These are phyloP conservation scores for Blastocystis sp. DNA, from an alignment of 352 stramenopile species.

Conservation along the genomic window DNA sequence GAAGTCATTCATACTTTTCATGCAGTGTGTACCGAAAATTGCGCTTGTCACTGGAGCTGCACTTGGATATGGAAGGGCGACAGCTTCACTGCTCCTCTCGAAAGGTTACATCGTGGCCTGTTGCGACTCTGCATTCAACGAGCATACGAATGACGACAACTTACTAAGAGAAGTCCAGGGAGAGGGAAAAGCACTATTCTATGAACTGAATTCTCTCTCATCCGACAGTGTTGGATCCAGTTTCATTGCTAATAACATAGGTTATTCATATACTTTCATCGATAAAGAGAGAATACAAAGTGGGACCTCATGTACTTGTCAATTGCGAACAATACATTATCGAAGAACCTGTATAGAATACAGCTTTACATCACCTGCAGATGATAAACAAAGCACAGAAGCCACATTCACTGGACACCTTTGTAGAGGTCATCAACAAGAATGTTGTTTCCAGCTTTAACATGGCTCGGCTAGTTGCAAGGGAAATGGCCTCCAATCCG, in stretches of 20 bases:
- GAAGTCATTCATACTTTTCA: conserved; percentile 30
- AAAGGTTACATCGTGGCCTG: conserved; percentile 48
- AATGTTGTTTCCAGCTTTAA: conserved; percentile 35
- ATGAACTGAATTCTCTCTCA: conserved; percentile 13
- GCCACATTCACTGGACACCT: not conserved
- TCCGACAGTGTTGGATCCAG: not conserved
- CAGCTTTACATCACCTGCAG: not conserved
- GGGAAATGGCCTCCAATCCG: not conserved
- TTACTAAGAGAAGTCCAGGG: not conserved
- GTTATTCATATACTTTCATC: not conserved
- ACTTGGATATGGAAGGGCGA: not conserved
- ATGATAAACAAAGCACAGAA: not conserved
- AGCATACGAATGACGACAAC: not conserved
- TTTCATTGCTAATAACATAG: not conserved
- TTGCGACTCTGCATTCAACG: conserved; percentile 3
- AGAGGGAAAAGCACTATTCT: conserved; percentile 7
- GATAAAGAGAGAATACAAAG: not conserved
- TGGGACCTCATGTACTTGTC: not conserved
- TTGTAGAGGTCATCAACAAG: not conserved
- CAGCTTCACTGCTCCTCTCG: not conserved
- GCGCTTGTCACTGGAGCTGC: conserved; percentile 30
- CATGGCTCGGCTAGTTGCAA: not conserved
- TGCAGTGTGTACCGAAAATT: not conserved
- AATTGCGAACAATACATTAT: not conserved
- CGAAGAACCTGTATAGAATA: not conserved